These are phyloP conservation scores for Podospora comata DNA, from an alignment of 495 filamentous ascomycete genomes.

Conservation along the genomic window DNA sequence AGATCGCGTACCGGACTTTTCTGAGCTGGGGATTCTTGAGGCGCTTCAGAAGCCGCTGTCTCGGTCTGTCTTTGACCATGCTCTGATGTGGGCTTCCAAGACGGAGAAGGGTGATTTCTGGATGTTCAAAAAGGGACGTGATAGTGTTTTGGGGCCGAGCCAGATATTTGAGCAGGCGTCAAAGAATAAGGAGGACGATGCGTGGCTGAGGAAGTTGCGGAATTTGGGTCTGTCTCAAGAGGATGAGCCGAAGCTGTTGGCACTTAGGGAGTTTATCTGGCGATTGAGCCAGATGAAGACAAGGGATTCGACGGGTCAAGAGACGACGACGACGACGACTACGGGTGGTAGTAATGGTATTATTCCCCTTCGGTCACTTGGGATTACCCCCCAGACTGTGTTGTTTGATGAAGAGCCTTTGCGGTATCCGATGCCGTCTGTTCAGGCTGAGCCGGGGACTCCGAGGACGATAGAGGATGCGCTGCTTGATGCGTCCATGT, in stretches of 20 bases:
- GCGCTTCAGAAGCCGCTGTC: conserved; percentile 80
- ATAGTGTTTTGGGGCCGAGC: conserved; percentile 60
- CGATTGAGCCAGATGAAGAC: conserved; percentile 68
- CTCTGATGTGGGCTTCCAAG: conserved; percentile 80
- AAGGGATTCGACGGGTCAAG: conserved; percentile 45
- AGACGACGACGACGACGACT: conserved; percentile 22
- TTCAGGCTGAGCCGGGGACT: conserved; percentile 37
- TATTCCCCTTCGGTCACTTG: conserved; percentile 64
- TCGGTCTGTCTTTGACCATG: conserved; percentile 75
- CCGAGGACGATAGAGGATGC: conserved; percentile 85
- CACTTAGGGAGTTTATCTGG: conserved; percentile 89
- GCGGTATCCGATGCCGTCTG: conserved; percentile 24
- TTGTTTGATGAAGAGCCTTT: conserved; percentile 74
- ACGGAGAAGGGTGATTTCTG: conserved; percentile 79
- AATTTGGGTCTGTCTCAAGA: conserved; percentile 78
- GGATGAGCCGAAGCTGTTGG: conserved; percentile 87
- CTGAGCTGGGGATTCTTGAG: conserved; percentile 73
- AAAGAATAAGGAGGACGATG: conserved; percentile 93
- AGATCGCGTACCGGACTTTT: conserved; percentile 55
- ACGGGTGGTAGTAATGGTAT: conserved; percentile 57
- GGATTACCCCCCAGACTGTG: conserved; percentile 78
- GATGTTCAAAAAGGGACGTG: conserved; percentile 65
- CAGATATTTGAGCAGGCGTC: conserved; percentile 45
- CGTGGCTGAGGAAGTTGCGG: conserved; percentile 81
- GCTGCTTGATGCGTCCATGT: conserved; percentile 85